phyloP scores from a whole-genome alignment of 2,329 filamentous ascomycete genomes.

The Cadophora sp. region DNA sequence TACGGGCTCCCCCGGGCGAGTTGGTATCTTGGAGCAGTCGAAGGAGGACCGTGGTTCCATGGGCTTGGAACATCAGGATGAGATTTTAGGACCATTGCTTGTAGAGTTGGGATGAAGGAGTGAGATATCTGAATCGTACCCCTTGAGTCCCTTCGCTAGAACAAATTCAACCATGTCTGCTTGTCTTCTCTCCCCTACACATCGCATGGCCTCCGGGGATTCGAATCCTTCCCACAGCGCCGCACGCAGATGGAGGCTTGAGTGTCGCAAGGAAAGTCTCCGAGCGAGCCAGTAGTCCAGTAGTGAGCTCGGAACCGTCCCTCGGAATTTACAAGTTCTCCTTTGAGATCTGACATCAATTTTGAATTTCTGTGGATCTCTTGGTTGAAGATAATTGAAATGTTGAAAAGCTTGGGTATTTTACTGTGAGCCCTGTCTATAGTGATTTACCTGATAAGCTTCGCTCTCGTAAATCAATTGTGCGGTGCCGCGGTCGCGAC shows the following conservation, averaged over 20 bases:
- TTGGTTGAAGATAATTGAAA: background rate
- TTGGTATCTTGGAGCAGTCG: background rate
- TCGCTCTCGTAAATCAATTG: background rate
- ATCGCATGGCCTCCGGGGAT: background rate
- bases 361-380: background rate
- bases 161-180: background rate
- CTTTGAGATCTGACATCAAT: background rate
- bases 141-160: background rate
- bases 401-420: background rate
- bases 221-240: slow-evolving; percentile 3
- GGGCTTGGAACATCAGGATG: background rate
- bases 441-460: slow-evolving; percentile 6
- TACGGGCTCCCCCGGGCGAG: background rate
- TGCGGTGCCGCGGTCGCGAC: slow-evolving; percentile 9
- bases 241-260: slow-evolving; percentile 3
- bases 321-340: background rate
- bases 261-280: slow-evolving; percentile 9
- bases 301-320: background rate
- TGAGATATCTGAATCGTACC: background rate
- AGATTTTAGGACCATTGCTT: background rate
- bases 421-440: slow-evolving; percentile 4
- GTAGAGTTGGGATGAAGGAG: background rate
- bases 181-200: background rate
- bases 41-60: background rate
- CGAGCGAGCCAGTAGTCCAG: background rate